These are phyloP conservation scores for Cladosporium sp. DNA, from an alignment of 2,329 filamentous ascomycete species.

Conservation along the genomic window DNA sequence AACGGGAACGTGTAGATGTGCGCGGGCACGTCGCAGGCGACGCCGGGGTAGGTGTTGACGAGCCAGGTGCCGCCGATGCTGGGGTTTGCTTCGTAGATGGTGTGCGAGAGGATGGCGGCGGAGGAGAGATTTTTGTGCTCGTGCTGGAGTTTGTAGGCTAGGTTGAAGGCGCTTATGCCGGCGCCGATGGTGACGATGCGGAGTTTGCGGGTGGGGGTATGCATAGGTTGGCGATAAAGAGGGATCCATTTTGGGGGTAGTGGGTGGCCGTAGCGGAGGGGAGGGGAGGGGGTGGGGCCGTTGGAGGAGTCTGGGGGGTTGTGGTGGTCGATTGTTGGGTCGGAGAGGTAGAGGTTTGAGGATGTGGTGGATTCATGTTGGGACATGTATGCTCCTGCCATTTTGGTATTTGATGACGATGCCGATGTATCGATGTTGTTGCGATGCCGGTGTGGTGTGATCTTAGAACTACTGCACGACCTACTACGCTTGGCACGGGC, in stretches of 20 bases:
- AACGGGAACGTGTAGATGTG: conserved; percentile 47
- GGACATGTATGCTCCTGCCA: conserved; percentile 24
- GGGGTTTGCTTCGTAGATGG: conserved; percentile 47
- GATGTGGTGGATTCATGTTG: background rate
- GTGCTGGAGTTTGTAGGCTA: conserved; percentile 47
- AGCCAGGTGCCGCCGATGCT: conserved; percentile 46
- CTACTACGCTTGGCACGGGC: background rate
- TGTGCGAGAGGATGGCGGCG: conserved; percentile 39
- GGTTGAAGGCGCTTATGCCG: conserved; percentile 41
- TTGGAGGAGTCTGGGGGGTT: conserved; percentile 29
- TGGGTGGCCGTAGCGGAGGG: conserved; percentile 32
- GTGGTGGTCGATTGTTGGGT: conserved; percentile 29
- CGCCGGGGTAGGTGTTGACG: conserved; percentile 47
- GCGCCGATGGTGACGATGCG: conserved; percentile 38
- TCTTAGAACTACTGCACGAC: background rate
- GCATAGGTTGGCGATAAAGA: conserved; percentile 37
- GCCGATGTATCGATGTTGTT: background rate
- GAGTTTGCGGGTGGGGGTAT: conserved; percentile 34
- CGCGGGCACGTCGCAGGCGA: conserved; percentile 45
- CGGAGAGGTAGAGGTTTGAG: conserved; percentile 26
- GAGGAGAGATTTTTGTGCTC: conserved; percentile 33
- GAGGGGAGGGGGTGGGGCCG: conserved; percentile 29
- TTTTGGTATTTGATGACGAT: background rate
- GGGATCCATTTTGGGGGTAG: conserved; percentile 37
- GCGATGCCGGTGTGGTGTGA: background rate